Percentiles rank a stretch among this genome's conserved stretches.
Evolutionary conservation across 2,329 filamentous ascomycete genomes (phyloP).

Genomic region (Monosporascus cannonballus): DNA sequence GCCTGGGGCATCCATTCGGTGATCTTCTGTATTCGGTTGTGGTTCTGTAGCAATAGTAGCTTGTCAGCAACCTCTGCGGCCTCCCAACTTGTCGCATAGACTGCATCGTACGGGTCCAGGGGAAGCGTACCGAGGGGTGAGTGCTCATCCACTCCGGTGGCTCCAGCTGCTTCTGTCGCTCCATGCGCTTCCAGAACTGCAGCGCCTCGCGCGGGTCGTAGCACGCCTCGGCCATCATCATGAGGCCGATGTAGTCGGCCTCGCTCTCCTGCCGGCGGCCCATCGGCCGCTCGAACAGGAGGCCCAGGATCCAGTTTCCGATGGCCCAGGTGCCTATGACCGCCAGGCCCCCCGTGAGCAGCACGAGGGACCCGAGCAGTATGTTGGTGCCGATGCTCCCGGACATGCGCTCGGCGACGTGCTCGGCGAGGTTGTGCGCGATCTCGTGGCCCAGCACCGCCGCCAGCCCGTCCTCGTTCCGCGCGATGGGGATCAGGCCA

Average conservation of each 20-base stretch:
- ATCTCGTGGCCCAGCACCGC: constrained; percentile 76
- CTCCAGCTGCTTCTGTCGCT: constrained; percentile 39
- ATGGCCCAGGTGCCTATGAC: constrained; percentile 34
- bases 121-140: constrained; percentile 60
- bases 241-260: constrained; percentile 73
- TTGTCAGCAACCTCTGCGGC: background rate
- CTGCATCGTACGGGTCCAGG: too few relatives aligned
- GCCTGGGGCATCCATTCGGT: constrained; percentile 55
- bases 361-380: constrained; percentile 42
- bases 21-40: constrained; percentile 60
- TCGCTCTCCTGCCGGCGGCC: constrained; percentile 67
- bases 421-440: constrained; percentile 66
- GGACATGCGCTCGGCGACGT: constrained; percentile 58
- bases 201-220: constrained; percentile 65
- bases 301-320: constrained; percentile 47
- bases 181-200: constrained; percentile 63
- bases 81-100: too few relatives aligned
- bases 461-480: constrained; percentile 63
- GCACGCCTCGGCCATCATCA: constrained; percentile 79
- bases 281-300: constrained; percentile 63
- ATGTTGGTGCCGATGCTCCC: constrained; percentile 46
- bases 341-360: constrained; percentile 41
- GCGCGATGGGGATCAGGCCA: constrained; percentile 63
- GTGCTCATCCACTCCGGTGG: constrained; percentile 70
- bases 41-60: constrained; percentile 36